phyloP scores from a whole-genome alignment of 352 stramenopile genomes.

The Paralagenidium karlingii region DNA sequence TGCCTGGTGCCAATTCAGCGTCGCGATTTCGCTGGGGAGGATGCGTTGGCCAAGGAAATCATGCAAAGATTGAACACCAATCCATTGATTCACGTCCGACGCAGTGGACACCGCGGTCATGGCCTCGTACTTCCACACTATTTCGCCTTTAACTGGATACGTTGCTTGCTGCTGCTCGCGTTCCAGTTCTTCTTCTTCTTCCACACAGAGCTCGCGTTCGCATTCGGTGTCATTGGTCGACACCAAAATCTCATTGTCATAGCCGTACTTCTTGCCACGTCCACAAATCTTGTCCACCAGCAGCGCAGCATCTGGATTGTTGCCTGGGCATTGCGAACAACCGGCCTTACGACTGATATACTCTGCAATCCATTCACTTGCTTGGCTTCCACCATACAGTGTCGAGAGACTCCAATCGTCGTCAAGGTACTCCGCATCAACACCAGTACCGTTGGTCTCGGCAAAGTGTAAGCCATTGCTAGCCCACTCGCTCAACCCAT shows the following conservation, averaged over 20 bases:
- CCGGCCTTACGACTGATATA: no score
- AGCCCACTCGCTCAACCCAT: conserved; percentile 67
- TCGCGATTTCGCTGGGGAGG: no score
- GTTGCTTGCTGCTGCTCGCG: conserved; percentile 5
- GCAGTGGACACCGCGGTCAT: background rate
- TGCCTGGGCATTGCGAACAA: conserved; percentile 9
- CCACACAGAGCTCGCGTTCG: conserved; percentile 40
- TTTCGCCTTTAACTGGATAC: no score
- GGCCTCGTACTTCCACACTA: no score
- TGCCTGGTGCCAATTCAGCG: conserved; percentile 13
- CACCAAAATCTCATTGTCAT: conserved; percentile 25
- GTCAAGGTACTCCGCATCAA: conserved; percentile 15
- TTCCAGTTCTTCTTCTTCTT: conserved; percentile 29
- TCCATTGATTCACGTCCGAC: no score
- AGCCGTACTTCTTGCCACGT: conserved; percentile 9
- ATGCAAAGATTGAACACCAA: no score
- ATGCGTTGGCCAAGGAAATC: no score
- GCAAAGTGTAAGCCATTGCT: conserved; percentile 63
- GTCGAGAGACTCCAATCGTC: conserved; percentile 35
- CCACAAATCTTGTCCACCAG: conserved; percentile 9
- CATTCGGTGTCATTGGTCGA: conserved; percentile 30
- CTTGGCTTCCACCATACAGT: no score
- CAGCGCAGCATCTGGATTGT: background rate
- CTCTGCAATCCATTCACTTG: no score
- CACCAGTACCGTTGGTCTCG: conserved; percentile 16